These are phyloP conservation scores for Nymphaea colorata DNA, from an alignment of 164 flowering plant species.

Conservation along the genomic window DNA sequence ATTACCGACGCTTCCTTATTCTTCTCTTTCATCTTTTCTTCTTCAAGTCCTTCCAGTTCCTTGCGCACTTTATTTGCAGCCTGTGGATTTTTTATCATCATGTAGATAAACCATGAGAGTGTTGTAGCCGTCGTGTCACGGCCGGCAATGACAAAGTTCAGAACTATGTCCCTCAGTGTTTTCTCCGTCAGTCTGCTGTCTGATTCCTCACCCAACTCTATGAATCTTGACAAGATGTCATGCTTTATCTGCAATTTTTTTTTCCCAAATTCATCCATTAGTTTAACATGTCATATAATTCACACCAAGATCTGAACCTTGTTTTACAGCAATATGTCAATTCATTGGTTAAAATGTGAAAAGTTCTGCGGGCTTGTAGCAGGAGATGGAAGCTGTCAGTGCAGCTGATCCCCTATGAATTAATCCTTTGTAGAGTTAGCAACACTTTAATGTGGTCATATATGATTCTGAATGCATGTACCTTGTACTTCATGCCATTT, in stretches of 20 bases:
- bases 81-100: conserved; percentile 52
- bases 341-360: too few species aligned
- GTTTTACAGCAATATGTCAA: too few species aligned
- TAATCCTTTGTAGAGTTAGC: too few species aligned
- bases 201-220: conserved; percentile 55
- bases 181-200: conserved; percentile 57
- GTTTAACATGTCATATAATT: too few species aligned
- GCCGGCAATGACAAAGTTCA: conserved; percentile 92
- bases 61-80: conserved; percentile 55
- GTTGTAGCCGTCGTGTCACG: conserved; percentile 92
- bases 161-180: conserved; percentile 77
- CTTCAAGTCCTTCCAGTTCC: conserved; percentile 55
- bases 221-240: conserved; percentile 82
- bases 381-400: too few species aligned
- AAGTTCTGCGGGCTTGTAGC: too few species aligned
- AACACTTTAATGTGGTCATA: too few species aligned
- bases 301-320: too few species aligned
- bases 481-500: conserved; percentile 7
- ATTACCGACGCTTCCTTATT: conserved; percentile 20
- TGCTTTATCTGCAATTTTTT: conserved; percentile 48
- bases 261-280: background rate
- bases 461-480: background rate
- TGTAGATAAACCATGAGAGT: conserved; percentile 80
- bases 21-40: conserved; percentile 46
- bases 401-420: too few species aligned